A percentile compares a stretch with the other conserved stretches of the same genome.
Evolutionary conservation across 2,329 filamentous ascomycete species (phyloP).

Genomic region (Pseudocercospora musae): DNA sequence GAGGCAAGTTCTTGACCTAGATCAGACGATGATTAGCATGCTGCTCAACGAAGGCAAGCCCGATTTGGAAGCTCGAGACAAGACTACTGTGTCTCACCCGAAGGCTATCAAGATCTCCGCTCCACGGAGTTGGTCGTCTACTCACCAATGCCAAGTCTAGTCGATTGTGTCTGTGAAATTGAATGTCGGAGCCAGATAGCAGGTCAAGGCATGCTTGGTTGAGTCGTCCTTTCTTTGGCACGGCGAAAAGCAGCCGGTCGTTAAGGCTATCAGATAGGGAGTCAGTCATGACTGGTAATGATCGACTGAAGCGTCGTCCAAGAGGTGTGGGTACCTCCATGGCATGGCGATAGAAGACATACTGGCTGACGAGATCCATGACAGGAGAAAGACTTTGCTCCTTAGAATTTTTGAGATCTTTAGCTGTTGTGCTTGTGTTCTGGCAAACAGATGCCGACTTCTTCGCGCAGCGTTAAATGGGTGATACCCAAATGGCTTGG

Average conservation of each 20-base stretch:
- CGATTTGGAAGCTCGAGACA: no score
- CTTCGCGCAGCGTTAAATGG: not conserved
- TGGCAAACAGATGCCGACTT: not conserved
- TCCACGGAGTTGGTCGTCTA: not conserved
- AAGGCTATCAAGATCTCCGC: no score
- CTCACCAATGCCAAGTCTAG: slow-evolving; percentile 85
- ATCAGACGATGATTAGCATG: not conserved
- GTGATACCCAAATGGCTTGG: not conserved
- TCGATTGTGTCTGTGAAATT: slow-evolving; percentile 91
- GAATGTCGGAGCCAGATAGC: slow-evolving; percentile 88
- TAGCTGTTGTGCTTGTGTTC: not conserved
- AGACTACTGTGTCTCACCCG: no score
- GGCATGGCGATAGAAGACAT: slow-evolving; percentile 21
- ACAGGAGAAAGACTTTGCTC: not conserved
- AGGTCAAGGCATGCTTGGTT: slow-evolving; percentile 86
- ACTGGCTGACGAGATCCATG: slow-evolving; percentile 39
- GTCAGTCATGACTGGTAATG: slow-evolving; percentile 40
- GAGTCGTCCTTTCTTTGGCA: slow-evolving; percentile 98
- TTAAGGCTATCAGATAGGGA: slow-evolving; percentile 63
- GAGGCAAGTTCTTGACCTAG: slow-evolving; percentile 79
- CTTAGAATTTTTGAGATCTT: not conserved
- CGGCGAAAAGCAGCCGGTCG: slow-evolving; percentile 89
- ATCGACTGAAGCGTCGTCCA: slow-evolving; percentile 22
- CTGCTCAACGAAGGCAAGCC: not conserved
- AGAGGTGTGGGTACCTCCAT: not conserved